Evolutionary conservation across 1,284 basidiomycete species (phyloP), one percentile per base, ranked within the genome.

Genomic region (Fomes fomentarius): DNA sequence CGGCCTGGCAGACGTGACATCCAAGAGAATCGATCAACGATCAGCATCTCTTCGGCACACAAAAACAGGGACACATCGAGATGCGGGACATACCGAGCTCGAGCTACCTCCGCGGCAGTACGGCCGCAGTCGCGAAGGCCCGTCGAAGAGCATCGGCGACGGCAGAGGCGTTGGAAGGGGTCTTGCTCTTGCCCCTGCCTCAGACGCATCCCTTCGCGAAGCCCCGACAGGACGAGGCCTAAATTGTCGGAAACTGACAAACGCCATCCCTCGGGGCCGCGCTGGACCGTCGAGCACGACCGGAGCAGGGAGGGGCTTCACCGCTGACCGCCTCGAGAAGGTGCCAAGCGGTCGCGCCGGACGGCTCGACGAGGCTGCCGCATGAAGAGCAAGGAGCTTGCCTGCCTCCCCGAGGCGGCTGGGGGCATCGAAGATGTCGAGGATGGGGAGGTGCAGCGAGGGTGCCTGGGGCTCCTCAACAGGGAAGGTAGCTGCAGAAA

Each of bases 341-440:
- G 53, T 52, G 49, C 38, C 45, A 22, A 37, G 11, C n/a, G 35
- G 35, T 24, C 39, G 56, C 17, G 43, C 52, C 11, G 43, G 53
- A 22, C 40, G 58, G 26, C 41, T 43, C 14, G 56, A 30, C 33
- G 44, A 37, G 15, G 57, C 44, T 26, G 61, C 57, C 30, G 48
- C 44, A 45, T 60, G 43, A 25, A 58, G 44, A 17, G 44, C 45
- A 40, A 66, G 60, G 38, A 64, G 58, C 46, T 56, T 63, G 59
- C 62, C 64, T 22, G 66, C 65, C 56, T 66, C 67, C 21, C 65
- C 66, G 14, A 66, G 63, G 11, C 65, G 56, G 38, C 51, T 56
- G 14, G 68, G 68, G 21, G 64, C 68, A 53, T 70, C 68, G 60
- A 70, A 70, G 54, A 70, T 69, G 59, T 69, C 66, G 54, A 64